Evolutionary conservation across 805 yeast genomes (phyloP).

Genomic region (Candida railenensis): DNA sequence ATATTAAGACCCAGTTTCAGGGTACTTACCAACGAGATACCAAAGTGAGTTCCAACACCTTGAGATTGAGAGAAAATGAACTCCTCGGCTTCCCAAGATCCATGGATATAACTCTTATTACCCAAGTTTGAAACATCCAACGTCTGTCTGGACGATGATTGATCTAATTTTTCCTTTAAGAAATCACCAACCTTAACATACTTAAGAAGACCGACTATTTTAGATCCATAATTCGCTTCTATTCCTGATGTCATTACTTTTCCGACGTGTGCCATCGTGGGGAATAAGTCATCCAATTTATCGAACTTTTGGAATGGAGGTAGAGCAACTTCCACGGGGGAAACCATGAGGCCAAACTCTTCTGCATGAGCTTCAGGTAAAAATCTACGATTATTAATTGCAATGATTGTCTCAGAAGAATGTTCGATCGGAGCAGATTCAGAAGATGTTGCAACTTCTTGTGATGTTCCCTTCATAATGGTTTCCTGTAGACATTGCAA

Average conservation of each 20-base stretch:
- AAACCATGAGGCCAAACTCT: slow-evolving; percentile 3
- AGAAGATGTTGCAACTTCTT: neutral
- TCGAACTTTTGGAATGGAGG: neutral
- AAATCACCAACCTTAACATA: slow-evolving; percentile 10
- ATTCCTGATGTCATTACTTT: slow-evolving; percentile 1
- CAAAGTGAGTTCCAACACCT: slow-evolving; percentile 14
- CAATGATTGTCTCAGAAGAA: slow-evolving; percentile 8
- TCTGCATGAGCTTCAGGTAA: slow-evolving; percentile 7
- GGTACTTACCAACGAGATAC: slow-evolving; percentile 13
- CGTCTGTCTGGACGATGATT: slow-evolving; percentile 9
- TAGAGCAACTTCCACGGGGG: neutral
- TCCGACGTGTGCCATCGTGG: neutral
- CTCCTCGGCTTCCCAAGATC: slow-evolving; percentile 10
- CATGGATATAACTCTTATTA: slow-evolving; percentile 7
- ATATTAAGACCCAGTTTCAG: slow-evolving; percentile 16
- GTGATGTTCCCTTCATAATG: slow-evolving; percentile 9
- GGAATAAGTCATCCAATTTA: neutral
- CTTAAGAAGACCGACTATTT: slow-evolving; percentile 13
- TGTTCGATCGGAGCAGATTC: neutral
- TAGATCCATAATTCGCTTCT: slow-evolving; percentile 10
- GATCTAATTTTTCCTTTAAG: slow-evolving; percentile 9
- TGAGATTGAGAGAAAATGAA: slow-evolving; percentile 18
- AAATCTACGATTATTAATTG: slow-evolving; percentile 14
- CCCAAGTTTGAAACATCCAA: slow-evolving; percentile 22
- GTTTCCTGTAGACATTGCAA: slow-evolving; percentile 16